A percentile compares a stretch with the other conserved stretches of the same genome.
phyloP scores from a whole-genome alignment of 2,329 filamentous ascomycete genomes.

The Colletotrichum destructivum region DNA sequence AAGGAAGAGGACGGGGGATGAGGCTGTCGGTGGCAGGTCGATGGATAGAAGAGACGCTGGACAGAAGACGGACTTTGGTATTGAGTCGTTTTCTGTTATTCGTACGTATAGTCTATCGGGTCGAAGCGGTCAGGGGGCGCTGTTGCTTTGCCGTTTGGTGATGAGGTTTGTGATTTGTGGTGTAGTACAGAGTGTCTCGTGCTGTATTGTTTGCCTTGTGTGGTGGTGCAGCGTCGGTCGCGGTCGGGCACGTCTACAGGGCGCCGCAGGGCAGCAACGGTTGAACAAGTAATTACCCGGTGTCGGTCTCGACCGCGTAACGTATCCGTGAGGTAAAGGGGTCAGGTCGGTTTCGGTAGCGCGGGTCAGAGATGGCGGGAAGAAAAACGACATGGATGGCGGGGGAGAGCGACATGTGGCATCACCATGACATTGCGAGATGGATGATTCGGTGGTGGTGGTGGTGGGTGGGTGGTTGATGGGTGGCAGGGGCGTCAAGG shows the following conservation, averaged over 20 bases:
- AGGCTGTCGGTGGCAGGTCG: constrained; percentile 4
- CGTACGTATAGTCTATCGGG: too few relatives aligned
- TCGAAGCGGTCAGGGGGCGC: background rate
- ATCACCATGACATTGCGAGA: constrained; percentile 40
- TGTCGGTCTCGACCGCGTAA: background rate
- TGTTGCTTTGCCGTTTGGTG: constrained; percentile 13
- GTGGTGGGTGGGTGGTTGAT: constrained; percentile 1
- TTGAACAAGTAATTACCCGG: constrained; percentile 11
- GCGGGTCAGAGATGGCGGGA: constrained; percentile 1
- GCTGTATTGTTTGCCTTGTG: constrained; percentile 15
- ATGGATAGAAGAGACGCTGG: too few relatives aligned
- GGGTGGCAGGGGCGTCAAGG: background rate
- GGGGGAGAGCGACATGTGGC: constrained; percentile 34
- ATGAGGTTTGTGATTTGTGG: constrained; percentile 34
- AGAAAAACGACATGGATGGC: constrained; percentile 32
- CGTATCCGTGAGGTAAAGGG: too few relatives aligned
- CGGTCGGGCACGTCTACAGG: constrained; percentile 32
- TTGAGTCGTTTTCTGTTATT: background rate
- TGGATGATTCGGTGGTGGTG: constrained; percentile 30
- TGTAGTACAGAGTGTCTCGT: background rate
- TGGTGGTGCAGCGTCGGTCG: constrained; percentile 27
- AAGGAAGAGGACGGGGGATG: too few relatives aligned
- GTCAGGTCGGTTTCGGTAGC: background rate
- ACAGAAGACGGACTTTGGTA: background rate
- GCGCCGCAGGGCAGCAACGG: constrained; percentile 6